phyloP scores from a whole-genome alignment of 139 green algal species.

The Chlamydomonas asymmetrica region DNA sequence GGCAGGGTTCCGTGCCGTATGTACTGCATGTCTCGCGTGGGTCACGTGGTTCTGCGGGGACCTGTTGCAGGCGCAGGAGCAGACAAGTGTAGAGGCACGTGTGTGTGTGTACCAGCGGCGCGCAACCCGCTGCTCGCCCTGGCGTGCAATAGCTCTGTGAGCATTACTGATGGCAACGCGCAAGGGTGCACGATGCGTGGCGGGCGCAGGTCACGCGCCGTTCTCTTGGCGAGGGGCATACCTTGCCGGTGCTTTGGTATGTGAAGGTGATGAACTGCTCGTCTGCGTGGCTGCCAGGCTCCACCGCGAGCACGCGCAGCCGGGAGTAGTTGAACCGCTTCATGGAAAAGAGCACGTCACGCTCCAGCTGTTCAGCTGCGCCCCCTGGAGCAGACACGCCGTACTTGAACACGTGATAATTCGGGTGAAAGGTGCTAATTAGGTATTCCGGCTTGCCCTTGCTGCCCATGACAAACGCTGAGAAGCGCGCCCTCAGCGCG shows the following conservation, averaged over 20 bases:
- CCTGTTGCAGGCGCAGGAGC: too few species aligned
- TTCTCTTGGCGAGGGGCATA: too few species aligned
- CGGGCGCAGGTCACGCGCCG: too few species aligned
- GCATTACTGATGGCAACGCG: too few species aligned
- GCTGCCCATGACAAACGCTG: constrained; percentile 13
- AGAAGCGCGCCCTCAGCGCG: constrained; percentile 17
- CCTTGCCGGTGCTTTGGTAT: neutral
- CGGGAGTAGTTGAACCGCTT: constrained; percentile 1
- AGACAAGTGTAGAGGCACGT: too few species aligned
- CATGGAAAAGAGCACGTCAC: constrained; percentile 5
- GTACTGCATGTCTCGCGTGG: too few species aligned
- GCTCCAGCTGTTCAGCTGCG: constrained; percentile 3
- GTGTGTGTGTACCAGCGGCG: neutral
- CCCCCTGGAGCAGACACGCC: neutral
- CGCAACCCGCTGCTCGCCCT: neutral
- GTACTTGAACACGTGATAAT: constrained; percentile 19
- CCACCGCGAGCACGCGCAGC: neutral
- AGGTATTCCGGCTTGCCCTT: constrained; percentile 5
- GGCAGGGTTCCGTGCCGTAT: too few species aligned
- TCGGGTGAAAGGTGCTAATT: constrained; percentile 10
- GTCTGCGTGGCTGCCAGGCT: neutral
- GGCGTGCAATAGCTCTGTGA: too few species aligned
- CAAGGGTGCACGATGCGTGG: too few species aligned
- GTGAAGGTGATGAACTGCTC: constrained; percentile 16
- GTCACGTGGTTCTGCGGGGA: too few species aligned